Conservation (phyloP, 352 stramenopile species). For the Saprolegnia diclina region DNA sequence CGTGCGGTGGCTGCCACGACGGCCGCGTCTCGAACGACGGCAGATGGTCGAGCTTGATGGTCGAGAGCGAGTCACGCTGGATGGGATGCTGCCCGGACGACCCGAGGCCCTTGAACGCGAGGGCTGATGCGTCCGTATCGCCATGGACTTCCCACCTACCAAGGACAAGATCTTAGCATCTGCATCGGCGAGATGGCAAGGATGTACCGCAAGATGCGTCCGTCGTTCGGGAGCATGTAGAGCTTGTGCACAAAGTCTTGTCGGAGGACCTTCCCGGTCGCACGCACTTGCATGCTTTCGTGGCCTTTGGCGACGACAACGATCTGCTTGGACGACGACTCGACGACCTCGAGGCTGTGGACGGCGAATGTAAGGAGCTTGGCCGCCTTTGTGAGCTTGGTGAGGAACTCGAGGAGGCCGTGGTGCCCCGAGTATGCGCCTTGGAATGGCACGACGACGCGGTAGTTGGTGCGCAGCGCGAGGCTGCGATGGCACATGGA, state of each 20-base stretch:
- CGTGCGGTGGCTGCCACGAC: neutral
- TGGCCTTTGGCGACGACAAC: conserved; percentile 63
- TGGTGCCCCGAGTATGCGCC: conserved; percentile 69
- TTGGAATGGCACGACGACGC: conserved; percentile 80
- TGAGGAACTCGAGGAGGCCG: conserved; percentile 74
- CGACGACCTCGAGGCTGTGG: conserved; percentile 40
- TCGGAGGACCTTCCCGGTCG: conserved; percentile 78
- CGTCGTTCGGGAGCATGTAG: conserved; percentile 38
- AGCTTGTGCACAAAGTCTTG: conserved; percentile 82
- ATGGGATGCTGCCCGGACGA: neutral
- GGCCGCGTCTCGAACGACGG: conserved; percentile 1
- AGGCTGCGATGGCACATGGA: conserved; percentile 69
- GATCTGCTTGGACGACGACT: conserved; percentile 26
- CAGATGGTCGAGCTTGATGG: conserved; percentile 21
- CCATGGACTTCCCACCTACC: conserved; percentile 82
- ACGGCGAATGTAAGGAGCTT: conserved; percentile 70
- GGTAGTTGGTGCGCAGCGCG: conserved; percentile 78
- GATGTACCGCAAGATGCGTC: conserved; percentile 12
- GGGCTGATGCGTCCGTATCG: conserved; percentile 71
- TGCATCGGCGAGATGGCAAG: neutral
- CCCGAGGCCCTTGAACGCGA: conserved; percentile 58
- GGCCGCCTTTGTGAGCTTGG: conserved; percentile 56
- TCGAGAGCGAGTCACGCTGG: conserved; percentile 19
- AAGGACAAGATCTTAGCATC: conserved; percentile 30
- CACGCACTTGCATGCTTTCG: conserved; percentile 78